These are phyloP conservation scores for Yamadazyma scolyti DNA, from an alignment of 805 yeast genomes.

Conservation along the genomic window DNA sequence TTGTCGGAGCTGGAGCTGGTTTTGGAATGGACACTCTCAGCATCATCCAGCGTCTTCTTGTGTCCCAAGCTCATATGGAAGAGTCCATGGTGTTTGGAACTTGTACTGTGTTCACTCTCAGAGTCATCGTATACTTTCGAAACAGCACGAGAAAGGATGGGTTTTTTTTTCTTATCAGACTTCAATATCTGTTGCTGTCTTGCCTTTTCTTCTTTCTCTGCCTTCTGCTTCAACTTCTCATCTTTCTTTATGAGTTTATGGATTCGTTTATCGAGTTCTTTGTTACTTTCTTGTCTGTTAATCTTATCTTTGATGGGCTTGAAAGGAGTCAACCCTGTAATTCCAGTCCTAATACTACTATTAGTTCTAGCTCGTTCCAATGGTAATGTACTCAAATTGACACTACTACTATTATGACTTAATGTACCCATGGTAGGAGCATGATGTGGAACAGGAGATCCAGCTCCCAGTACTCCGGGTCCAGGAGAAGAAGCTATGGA, in stretches of 20 bases:
- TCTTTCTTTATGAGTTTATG: conserved; percentile 30
- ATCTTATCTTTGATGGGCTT: conserved; percentile 18
- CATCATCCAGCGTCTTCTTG: no score
- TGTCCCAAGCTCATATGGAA: no score
- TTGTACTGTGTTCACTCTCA: no score
- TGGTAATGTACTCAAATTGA: conserved; percentile 1
- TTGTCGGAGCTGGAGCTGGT: no score
- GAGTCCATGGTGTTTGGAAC: no score
- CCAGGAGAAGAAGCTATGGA: no score
- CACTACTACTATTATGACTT: conserved; percentile 2
- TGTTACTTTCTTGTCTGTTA: conserved; percentile 14
- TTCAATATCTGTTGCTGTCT: conserved; percentile 10
- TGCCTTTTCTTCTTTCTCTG: conserved; percentile 9
- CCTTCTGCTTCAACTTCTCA: conserved; percentile 15
- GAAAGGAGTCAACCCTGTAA: conserved; percentile 28
- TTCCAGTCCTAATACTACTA: conserved; percentile 19
- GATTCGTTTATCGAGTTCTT: conserved; percentile 29
- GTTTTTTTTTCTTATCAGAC: conserved; percentile 5
- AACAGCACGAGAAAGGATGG: conserved; percentile 4
- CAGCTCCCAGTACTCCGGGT: no score
- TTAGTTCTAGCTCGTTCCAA: conserved; percentile 13
- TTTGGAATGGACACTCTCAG: no score
- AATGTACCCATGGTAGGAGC: no score
- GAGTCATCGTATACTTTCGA: conserved; percentile 9
- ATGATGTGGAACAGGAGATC: no score